Conservation (phyloP, 176 grass and related monocot species). For the Lolium rigidum region DNA sequence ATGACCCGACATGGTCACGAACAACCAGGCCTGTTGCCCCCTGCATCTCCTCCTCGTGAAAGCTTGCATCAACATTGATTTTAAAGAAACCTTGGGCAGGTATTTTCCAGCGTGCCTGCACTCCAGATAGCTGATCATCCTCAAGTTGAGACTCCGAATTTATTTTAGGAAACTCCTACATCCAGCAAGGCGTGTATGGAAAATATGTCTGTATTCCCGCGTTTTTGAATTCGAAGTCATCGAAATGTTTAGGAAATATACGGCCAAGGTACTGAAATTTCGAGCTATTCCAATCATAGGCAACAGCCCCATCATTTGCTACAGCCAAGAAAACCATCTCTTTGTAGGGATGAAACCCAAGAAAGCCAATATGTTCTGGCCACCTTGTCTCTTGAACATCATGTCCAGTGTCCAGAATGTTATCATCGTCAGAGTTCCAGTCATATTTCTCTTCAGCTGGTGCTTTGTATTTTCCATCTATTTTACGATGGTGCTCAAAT, state of each 20-base stretch:
- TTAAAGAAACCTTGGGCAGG: too few relatives aligned
- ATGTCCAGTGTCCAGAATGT: background rate
- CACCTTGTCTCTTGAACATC: background rate
- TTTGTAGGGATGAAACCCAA: slow-evolving; percentile 29
- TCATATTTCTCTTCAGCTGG: background rate
- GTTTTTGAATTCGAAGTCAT: background rate
- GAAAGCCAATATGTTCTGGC: background rate
- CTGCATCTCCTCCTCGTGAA: too few relatives aligned
- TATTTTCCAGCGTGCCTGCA: too few relatives aligned
- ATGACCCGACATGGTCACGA: too few relatives aligned
- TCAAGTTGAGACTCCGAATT: background rate
- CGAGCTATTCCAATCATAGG: background rate
- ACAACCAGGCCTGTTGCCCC: too few relatives aligned
- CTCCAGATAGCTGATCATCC: background rate
- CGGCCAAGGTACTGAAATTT: background rate
- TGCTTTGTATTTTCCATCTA: background rate
- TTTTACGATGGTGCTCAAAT: background rate
- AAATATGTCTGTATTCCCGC: background rate
- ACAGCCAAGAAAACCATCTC: background rate
- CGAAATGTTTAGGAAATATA: background rate
- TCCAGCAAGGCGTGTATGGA: slow-evolving; percentile 30
- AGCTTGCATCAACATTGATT: too few relatives aligned
- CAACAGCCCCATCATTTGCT: background rate
- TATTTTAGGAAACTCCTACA: background rate
- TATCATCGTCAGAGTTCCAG: slow-evolving; percentile 23